A percentile compares a stretch with the other conserved stretches of the same genome.
These are phyloP conservation scores for Lasiodiplodia sp. DNA, from an alignment of 2,329 filamentous ascomycete species.

Conservation along the genomic window DNA sequence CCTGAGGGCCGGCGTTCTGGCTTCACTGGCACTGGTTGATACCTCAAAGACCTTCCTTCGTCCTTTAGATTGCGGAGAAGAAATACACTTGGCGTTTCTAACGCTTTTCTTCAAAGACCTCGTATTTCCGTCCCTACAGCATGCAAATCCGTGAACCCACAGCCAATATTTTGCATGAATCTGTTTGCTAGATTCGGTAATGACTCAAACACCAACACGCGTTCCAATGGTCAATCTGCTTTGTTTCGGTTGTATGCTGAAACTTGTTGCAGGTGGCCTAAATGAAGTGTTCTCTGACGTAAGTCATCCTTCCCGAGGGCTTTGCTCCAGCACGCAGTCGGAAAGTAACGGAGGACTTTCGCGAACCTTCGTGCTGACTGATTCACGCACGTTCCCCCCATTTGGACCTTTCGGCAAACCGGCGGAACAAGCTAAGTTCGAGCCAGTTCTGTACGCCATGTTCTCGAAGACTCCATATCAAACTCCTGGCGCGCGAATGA, in stretches of 20 bases:
- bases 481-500: background rate
- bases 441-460: background rate
- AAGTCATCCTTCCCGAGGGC: background rate
- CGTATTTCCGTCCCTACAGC: background rate
- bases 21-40: conserved; percentile 7
- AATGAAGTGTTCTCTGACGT: background rate
- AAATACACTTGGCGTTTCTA: background rate
- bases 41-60: conserved; percentile 11
- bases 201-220: background rate
- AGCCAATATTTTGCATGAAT: background rate
- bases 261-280: background rate
- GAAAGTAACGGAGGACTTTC: background rate
- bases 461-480: background rate
- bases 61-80: conserved; percentile 10
- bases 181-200: background rate
- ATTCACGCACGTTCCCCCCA: background rate
- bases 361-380: background rate
- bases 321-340: background rate
- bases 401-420: background rate
- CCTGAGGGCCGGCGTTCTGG: background rate
- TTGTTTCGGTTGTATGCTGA: background rate
- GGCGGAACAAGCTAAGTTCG: background rate
- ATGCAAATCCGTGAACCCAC: background rate
- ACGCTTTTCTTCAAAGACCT: background rate
- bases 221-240: background rate